Conservation (phyloP, 371 early-diverging fungal genomes). For the Choanephora cucurbitarum region DNA sequence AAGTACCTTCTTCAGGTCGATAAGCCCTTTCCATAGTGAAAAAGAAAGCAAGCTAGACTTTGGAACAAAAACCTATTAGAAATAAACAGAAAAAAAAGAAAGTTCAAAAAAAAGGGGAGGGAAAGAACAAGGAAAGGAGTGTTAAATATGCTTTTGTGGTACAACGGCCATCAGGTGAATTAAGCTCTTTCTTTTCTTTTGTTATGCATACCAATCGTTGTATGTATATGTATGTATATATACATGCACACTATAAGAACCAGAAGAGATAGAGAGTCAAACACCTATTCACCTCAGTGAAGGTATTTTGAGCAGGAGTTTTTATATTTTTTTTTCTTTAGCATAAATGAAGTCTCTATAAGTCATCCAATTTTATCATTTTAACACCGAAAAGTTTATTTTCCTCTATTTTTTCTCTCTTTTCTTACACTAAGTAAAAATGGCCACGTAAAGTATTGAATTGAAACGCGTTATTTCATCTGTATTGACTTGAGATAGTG, state of each 20-base stretch:
- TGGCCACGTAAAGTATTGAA: conserved; percentile 22
- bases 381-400: neutral
- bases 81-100: conserved; percentile 1
- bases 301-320: too few species aligned
- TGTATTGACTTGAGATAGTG: conserved; percentile 21
- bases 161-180: conserved; percentile 2
- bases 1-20: conserved; percentile 33
- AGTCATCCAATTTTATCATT: too few species aligned
- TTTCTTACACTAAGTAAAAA: conserved; percentile 9
- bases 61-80: neutral
- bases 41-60: too few species aligned
- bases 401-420: neutral
- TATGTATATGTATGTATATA: too few species aligned
- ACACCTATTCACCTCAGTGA: too few species aligned
- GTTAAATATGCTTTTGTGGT: conserved; percentile 3
- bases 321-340: neutral
- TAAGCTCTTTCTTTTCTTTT: neutral
- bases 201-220: too few species aligned
- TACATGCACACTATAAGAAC: too few species aligned
- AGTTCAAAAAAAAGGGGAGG: conserved; percentile 4
- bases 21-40: conserved; percentile 14
- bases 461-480: neutral
- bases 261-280: too few species aligned
- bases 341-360: too few species aligned
- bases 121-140: conserved; percentile 1